phyloP scores from a whole-genome alignment of 2,329 filamentous ascomycete genomes.

The Helotiales sp. region DNA sequence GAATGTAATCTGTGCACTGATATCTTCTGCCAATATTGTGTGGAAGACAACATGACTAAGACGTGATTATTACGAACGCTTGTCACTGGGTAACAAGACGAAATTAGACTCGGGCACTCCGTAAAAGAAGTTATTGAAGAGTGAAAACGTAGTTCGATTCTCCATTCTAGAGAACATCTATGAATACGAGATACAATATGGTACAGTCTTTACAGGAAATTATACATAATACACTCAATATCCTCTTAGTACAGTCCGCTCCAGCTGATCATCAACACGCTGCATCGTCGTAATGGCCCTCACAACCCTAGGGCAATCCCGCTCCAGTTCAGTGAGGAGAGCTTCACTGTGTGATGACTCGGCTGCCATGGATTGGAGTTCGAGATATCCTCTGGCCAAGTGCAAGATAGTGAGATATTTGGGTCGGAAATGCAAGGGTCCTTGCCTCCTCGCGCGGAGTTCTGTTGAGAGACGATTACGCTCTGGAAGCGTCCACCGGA shows the following conservation, averaged over 20 bases:
- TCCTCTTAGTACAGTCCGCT: slow-evolving; percentile 23
- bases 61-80: no score
- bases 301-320: slow-evolving; percentile 40
- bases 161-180: slow-evolving; percentile 4
- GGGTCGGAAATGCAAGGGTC: slow-evolving; percentile 38
- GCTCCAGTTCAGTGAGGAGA: slow-evolving; percentile 37
- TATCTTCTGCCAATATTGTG: no score
- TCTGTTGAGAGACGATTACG: slow-evolving; percentile 38
- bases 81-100: no score
- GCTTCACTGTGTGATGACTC: slow-evolving; percentile 35
- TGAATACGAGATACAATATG: slow-evolving; percentile 17
- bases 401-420: slow-evolving; percentile 39
- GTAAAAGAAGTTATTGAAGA: neutral
- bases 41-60: neutral
- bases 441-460: slow-evolving; percentile 31
- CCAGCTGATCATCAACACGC: slow-evolving; percentile 34
- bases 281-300: slow-evolving; percentile 41
- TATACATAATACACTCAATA: slow-evolving; percentile 10
- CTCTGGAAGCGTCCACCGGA: slow-evolving; percentile 33
- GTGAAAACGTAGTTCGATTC: neutral
- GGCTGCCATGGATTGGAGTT: slow-evolving; percentile 37
- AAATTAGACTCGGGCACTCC: no score
- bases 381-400: slow-evolving; percentile 38
- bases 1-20: neutral
- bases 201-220: slow-evolving; percentile 12